Conservation (phyloP, 2,329 filamentous ascomycete species). For the Cordyceps farinosa region DNA sequence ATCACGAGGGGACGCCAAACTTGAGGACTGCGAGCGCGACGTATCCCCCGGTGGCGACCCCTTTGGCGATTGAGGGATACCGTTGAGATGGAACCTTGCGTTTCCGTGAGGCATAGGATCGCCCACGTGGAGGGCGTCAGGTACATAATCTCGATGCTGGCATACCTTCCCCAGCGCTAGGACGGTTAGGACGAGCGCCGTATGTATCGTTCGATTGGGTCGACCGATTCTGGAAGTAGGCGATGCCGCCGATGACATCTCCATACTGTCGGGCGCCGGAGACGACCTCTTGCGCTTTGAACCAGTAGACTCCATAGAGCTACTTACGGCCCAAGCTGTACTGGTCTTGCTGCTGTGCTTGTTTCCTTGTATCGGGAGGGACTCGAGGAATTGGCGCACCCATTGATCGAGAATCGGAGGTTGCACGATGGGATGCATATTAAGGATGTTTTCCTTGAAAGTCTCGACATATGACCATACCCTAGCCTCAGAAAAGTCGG, state of each 20-base stretch:
- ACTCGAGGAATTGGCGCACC: constrained; percentile 51
- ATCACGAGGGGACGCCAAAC: constrained; percentile 51
- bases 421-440: constrained; percentile 62
- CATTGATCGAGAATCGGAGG: constrained; percentile 50
- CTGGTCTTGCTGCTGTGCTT: constrained; percentile 30
- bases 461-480: constrained; percentile 53
- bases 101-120: constrained; percentile 34
- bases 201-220: constrained; percentile 67
- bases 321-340: constrained; percentile 33
- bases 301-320: constrained; percentile 30
- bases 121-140: constrained; percentile 49
- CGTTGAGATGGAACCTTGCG: constrained; percentile 44
- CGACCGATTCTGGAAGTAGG: constrained; percentile 40
- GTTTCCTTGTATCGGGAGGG: constrained; percentile 34
- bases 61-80: constrained; percentile 47
- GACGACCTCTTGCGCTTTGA: constrained; percentile 54
- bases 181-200: constrained; percentile 76
- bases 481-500: constrained; percentile 49
- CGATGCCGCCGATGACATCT: constrained; percentile 29
- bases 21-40: constrained; percentile 47
- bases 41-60: constrained; percentile 50
- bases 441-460: constrained; percentile 60
- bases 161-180: constrained; percentile 86
- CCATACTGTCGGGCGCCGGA: constrained; percentile 37
- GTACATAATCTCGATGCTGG: constrained; percentile 49